Evolutionary conservation across 169 alveolate genomes (phyloP), one percentile per base, ranked within the genome.

Genomic region (Cryptosporidium muris): DNA sequence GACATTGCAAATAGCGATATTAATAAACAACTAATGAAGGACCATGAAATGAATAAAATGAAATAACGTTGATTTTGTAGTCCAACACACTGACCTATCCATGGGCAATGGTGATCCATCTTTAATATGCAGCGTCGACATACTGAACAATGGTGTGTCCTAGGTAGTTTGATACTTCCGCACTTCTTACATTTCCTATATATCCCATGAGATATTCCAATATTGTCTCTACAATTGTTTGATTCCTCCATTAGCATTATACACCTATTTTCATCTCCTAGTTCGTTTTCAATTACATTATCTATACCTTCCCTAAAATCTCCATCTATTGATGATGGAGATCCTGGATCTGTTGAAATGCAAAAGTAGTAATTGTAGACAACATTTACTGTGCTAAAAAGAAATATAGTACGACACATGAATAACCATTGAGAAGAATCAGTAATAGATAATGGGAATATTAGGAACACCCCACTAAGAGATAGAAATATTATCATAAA

Each of bases 71-170:
- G 95, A 81, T 95, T 95, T 88, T 94, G 92, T 68, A 90, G 85
- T 11, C 98, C 98, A 4, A 94, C 93, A 88, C 98, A 95, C 68
- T 91, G 94, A 3, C 94, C 94, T 25, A 94, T 80, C 97, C 97
- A 94, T 47, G 95, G 95, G 64, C 98, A 95, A 82, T 95, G 98
- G 82, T 95, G 98, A 81, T 95, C 97, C 96, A 95, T 93, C 60
- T 93, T 92, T 38, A 92, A 89, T 42, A 93, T 91, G 67, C 98
- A 95, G 51, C 95, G 81, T 80, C 92, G 92, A 68, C 98, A 95
- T 36, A 74, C 74, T 6, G 92, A 91, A 67, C 98, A 95, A 82
- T 95, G 98, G 63, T 94, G 96, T 38, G 95, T 82, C 45, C 98
- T 88, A 49, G 91, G 94, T 25, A 93, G 92, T 54, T 90, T 91